Evolutionary conservation across 352 stramenopile genomes (phyloP), one percentile per base, ranked within the genome.

Genomic region (Globisporangium mamillatum): DNA sequence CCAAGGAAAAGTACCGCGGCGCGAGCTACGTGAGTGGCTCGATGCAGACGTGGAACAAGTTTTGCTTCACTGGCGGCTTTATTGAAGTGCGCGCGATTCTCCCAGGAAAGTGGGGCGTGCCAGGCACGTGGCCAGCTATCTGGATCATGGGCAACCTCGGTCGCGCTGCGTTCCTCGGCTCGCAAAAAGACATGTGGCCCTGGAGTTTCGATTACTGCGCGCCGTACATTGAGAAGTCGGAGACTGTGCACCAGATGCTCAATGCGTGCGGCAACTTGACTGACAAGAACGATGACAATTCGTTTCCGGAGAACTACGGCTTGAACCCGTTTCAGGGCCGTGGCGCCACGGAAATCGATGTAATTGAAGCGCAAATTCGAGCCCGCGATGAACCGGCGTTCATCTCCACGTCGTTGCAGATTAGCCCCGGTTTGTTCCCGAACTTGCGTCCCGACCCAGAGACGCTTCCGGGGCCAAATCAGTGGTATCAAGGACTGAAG

Each of bases 91-190:
- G 84, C 48, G 93, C 97, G 34, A 95, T 98, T 67, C 76, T 99
- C 29, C 97, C 97, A 0, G 97, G 97, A 22, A 98, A 98, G 72
- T 95, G 89, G 71, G 87, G 93, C 63, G 94, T 98, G 70, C 93
- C 93, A 0, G 97, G 97, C 38, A 93, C 98, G 25, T 99, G 97
- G 97, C 97, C 97, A 0, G 97, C 97, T 54, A 94, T 99, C 69
- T 99, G 97, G 97, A 88, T 99, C 69, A 90, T 99, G 73, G 97
- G 97, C 36, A 99, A 99, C 83, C 77, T 99, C n/a, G 97, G 96
- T 14, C 82, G 97, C 44, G 96, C 97, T 0, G 97, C 97, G 0
- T 99, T 98, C 75, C 76, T 97, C 38, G 87, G 80, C 2, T 98
- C 90, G 1, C 95, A 97, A 55, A 96, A 98, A 41, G 97, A 94